Base-by-base conservation (phyloP, 164 flowering plant species). In the Santalum album region DNA sequence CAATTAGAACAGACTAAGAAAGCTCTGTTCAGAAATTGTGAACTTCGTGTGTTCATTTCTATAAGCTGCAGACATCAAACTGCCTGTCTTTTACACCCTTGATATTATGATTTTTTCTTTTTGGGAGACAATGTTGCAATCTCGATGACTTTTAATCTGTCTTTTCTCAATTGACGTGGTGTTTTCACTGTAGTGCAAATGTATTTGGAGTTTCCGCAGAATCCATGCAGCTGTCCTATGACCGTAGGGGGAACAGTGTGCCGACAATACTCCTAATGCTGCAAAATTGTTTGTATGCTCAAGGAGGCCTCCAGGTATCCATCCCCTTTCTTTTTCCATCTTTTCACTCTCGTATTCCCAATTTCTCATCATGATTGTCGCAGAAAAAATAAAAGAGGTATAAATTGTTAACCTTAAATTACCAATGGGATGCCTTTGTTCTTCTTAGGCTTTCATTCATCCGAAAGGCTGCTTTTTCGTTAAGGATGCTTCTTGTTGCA, bases 151-250 rank as follows among this genome's bases (percentile, higher is more conserved):
- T 15, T 39, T 29, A 19, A 25, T 43, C 29, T 62, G 57, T 27
- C 9, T 45, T 21, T 14, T 53, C 36, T 11, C 53, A 16, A 15
- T 18, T 11, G 7, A 1, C n/a, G 42, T 14, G 12, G 12, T 52
- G 2, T 48, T 25, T 51, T 7, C 24, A 26, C 46, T 61, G 59
- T 50, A 83, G 94, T 73, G 67, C 89, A 55, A 72, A 67, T 29
- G 89, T 81, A 21, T 85, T 83, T 71, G 94, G 94, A 64, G 94
- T 85, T 58, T 83, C 89, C 16, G 73, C 89, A 18, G 89, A 85
- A 58, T 85, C 92, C 45, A 85, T 85, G 89, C 92, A 85, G 58
- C 69, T 79, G 49, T 80, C 89, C 2, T 82, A 62, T 67, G 92
- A 82, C 62, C 51, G 69, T 7, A 74, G 86, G 69, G 94, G 94